phyloP scores from a whole-genome alignment of 202 grass and related monocot genomes.

The Digitaria exilis region DNA sequence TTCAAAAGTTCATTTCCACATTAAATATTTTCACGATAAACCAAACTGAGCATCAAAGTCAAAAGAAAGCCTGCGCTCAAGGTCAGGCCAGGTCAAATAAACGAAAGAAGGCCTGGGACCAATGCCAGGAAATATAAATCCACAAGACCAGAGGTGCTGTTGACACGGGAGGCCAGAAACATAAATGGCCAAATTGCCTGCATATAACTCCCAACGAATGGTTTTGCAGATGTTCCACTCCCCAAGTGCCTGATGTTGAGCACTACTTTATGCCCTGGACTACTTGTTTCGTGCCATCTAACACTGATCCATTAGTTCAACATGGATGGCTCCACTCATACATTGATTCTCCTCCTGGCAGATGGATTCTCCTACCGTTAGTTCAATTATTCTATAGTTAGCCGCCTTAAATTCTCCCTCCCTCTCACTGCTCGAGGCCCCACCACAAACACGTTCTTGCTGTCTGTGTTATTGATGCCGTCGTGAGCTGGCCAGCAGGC shows the following conservation, averaged over 20 bases:
- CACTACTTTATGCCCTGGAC: not conserved
- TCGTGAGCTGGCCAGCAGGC: not conserved
- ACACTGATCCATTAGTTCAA: not conserved
- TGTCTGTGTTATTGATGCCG: not conserved
- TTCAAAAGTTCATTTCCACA: conserved; percentile 8
- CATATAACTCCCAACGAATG: not conserved
- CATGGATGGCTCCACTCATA: not conserved
- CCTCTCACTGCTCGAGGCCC: not conserved
- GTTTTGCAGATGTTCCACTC: not conserved
- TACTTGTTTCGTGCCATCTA: not conserved
- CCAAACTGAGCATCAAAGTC: conserved; percentile 28
- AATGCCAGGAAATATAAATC: conserved; percentile 4
- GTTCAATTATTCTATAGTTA: not conserved
- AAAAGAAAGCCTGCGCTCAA: conserved; percentile 22
- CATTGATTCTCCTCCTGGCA: no score
- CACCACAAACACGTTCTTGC: not conserved
- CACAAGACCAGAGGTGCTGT: not conserved
- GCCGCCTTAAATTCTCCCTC: not conserved
- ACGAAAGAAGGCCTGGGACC: not conserved
- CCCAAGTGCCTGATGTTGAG: not conserved
- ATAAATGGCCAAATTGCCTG: not conserved
- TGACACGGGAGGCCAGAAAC: not conserved
- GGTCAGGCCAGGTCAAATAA: not conserved
- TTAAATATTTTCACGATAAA: not conserved
- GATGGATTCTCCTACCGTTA: no score